Conservation (phyloP, 305 asterid genomes). For the Fraxinus albicans region DNA sequence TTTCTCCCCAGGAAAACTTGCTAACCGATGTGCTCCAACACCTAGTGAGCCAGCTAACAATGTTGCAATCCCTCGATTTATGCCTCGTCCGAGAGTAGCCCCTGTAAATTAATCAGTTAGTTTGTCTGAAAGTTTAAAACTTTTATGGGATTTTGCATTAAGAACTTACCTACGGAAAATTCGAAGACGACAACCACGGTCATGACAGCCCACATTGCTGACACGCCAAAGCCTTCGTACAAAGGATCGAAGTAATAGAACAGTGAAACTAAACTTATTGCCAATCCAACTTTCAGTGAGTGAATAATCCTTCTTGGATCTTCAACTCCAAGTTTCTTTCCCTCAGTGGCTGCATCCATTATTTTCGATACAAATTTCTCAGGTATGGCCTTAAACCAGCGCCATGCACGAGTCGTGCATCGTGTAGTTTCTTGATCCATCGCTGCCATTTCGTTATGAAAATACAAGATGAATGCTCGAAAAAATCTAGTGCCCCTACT, state of each 20-base stretch:
- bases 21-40: slow-evolving; percentile 36
- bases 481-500: no score
- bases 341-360: neutral
- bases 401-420: neutral
- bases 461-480: neutral
- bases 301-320: slow-evolving; percentile 53
- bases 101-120: slow-evolving; percentile 23
- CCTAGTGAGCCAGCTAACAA: slow-evolving; percentile 37
- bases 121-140: neutral
- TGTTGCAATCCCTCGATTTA: slow-evolving; percentile 42
- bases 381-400: slow-evolving; percentile 20
- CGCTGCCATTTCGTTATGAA: slow-evolving; percentile 23
- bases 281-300: slow-evolving; percentile 43
- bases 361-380: slow-evolving; percentile 14
- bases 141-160: neutral
- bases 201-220: slow-evolving; percentile 61
- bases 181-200: slow-evolving; percentile 50
- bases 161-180: slow-evolving; percentile 38
- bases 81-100: slow-evolving; percentile 41
- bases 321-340: slow-evolving; percentile 36
- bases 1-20: slow-evolving; percentile 31
- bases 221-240: slow-evolving; percentile 46
- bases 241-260: slow-evolving; percentile 41
- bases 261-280: slow-evolving; percentile 42
- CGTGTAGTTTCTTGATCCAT: slow-evolving; percentile 30